A percentile compares a stretch with the other conserved stretches of the same genome.
Evolutionary conservation across 805 yeast genomes (phyloP).

Genomic region (Myxozyma neglecta): DNA sequence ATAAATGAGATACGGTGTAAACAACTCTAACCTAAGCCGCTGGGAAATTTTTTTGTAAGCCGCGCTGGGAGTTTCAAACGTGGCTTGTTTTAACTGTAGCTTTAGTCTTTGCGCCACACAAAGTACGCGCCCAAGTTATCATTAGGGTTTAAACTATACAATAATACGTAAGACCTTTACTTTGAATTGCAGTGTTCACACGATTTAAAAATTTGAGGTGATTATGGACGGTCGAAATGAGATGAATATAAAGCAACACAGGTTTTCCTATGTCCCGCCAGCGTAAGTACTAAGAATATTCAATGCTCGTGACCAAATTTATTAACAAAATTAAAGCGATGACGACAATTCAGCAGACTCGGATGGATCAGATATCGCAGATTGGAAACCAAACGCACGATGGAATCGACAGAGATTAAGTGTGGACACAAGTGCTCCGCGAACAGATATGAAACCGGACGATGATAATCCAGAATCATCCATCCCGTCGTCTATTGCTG

Average conservation of each 20-base stretch:
- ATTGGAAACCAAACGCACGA: not conserved
- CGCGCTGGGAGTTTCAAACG: slow-evolving; percentile 8
- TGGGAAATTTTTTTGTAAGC: not conserved
- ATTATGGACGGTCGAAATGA: no score
- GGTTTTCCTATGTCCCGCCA: no score
- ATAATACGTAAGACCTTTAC: no score
- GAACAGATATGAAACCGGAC: not conserved
- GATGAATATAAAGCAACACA: no score
- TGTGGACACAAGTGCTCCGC: not conserved
- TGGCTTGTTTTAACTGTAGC: not conserved
- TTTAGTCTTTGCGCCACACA: not conserved
- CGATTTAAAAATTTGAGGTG: not conserved
- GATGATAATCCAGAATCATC: slow-evolving; percentile 17
- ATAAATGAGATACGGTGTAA: no score
- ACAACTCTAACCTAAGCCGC: not conserved
- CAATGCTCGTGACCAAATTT: no score
- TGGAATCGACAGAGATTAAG: not conserved
- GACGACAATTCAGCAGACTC: no score
- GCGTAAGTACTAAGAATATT: no score
- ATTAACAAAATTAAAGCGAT: no score
- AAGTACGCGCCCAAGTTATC: no score
- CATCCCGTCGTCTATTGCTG: slow-evolving; percentile 22
- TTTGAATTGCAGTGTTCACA: not conserved
- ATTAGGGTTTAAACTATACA: no score
- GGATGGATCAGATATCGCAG: no score